A percentile compares a stretch with the other conserved stretches of the same genome.
Evolutionary conservation across 257 asterid species (phyloP).

Genomic region (Rhazya stricta): DNA sequence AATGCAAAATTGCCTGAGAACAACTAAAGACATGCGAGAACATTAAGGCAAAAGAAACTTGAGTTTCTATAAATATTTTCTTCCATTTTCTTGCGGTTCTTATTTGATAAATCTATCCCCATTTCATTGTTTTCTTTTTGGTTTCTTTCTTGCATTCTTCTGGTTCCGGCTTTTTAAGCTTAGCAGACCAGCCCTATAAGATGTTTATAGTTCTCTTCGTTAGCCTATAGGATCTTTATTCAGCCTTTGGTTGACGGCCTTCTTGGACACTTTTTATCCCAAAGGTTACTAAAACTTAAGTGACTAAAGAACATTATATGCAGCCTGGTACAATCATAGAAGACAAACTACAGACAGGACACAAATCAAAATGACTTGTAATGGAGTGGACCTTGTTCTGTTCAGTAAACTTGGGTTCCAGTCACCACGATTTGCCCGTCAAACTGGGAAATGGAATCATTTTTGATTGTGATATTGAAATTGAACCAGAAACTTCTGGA

Average conservation of each 20-base stretch:
- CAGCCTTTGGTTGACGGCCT: neutral
- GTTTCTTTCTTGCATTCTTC: neutral
- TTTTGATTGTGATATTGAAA: neutral
- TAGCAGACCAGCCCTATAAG: too few relatives aligned
- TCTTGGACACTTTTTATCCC: neutral
- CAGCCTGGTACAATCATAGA: neutral
- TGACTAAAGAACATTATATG: neutral
- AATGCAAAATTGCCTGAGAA: too few relatives aligned
- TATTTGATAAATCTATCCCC: neutral
- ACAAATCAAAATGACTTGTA: neutral
- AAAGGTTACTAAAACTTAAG: neutral
- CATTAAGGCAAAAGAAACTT: too few relatives aligned
- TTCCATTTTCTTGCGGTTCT: neutral
- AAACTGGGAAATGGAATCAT: neutral
- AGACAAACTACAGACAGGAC: neutral
- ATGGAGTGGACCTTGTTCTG: neutral
- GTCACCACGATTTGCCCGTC: conserved; percentile 10
- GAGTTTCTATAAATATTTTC: too few relatives aligned
- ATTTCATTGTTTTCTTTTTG: neutral
- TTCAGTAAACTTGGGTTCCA: conserved; percentile 11
- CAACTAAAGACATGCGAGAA: neutral
- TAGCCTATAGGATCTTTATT: neutral
- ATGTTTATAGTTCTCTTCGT: too few relatives aligned
- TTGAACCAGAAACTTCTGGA: neutral
- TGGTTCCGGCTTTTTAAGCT: too few relatives aligned